Base-by-base conservation (phyloP, 139 green algal genomes). In the Chlamydomonas eustigma region DNA sequence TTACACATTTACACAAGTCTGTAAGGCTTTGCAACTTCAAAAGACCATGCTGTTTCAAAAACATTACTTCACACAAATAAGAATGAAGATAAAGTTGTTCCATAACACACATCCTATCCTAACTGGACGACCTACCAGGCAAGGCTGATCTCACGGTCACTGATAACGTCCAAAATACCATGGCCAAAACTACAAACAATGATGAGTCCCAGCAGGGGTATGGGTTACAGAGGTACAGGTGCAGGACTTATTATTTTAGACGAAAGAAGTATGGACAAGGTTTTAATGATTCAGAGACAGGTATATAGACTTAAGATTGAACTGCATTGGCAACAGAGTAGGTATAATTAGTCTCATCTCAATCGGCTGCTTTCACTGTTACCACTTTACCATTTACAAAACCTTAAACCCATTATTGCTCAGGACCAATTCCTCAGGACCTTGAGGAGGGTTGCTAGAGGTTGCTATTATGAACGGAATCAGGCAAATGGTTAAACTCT, bases 91-190 rank as follows among this genome's bases (percentile, higher is more conserved):
- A 58, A 12, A 58, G 44, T 18, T 12, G 18, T 58, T 12, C 44
- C 44, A 12, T 28, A 28, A 58, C 44, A 58, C 44, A 28, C 44
- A 58, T 58, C 12, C 44, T 28, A 18, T 58, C 44, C 44, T 18
- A 28, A 18, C 18, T 12, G 18, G 12, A 12, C 44, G 3, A 39
- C 65, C 44, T 34, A 72, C 77, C 77, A 82, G 6, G 1, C 1
- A 30, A 78, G 58, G 1, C 32, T 65, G 0, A 87, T 84, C 37
- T 76, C 70, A 31, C 80, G 90, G 64, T 52, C 37, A 25, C 85
- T 89, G 28, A 81, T n/a, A 33, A 93, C 58, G 32, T 93, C 69
- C 37, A 94, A 71, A 2, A 83, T 64, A 1, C 85, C 89, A 34
- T 90, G 83, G 33, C 90, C 90, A 71, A 90, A 94, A 31, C 78